Base-by-base conservation (phyloP, 1,139 yeast genomes). In the Schizosaccharomyces versatilis region DNA sequence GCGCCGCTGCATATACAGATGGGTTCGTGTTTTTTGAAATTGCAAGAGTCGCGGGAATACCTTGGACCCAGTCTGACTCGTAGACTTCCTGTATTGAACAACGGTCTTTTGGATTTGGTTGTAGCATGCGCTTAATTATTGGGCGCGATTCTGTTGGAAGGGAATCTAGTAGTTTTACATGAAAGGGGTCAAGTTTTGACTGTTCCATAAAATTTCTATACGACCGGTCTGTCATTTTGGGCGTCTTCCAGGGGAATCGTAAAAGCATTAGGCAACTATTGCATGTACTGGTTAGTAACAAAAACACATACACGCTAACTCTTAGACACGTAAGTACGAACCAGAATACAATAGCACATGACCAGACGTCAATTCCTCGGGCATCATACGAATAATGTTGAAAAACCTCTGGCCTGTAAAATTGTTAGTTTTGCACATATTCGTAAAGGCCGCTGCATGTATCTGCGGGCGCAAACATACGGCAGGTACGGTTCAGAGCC, bases 401-500 rank as follows among this genome's bases (percentile, higher is more conserved):
- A 61, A 93, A 74, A 15, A 88, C 96, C 67, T 90, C 99, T 0
- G 99, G 98, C 1, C 47, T 41, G 19, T 5, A 41, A 12, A 14
- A 3, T n/a, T 17, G 32, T 24, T 24, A 24, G 32, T 24, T 5
- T 24, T 24, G 32, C 32, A 24, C 32, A 24, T 24, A 5, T 24
- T 3, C 32, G 5, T 24, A 15, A n/a, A 41, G 17, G 14, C 17
- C 10, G 14, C 8, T 3, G 3, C 24, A n/a, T n/a, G 15, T 8
- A 12, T 41, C 10, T 15, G 8, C 15, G 15, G 15, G 14, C 47
- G 19, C 15, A 3, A 5, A 41, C 47, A 15, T 41, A 41, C 47
- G 98, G 97, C 64, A 90, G 74, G 65, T 90, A 90, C 5, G 99
- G 99, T 68, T 93, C 98, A 7, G 95, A 84, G 6, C 99, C 99